Base-by-base conservation (phyloP, 2,329 filamentous ascomycete species). In the Ascochyta pisi region DNA sequence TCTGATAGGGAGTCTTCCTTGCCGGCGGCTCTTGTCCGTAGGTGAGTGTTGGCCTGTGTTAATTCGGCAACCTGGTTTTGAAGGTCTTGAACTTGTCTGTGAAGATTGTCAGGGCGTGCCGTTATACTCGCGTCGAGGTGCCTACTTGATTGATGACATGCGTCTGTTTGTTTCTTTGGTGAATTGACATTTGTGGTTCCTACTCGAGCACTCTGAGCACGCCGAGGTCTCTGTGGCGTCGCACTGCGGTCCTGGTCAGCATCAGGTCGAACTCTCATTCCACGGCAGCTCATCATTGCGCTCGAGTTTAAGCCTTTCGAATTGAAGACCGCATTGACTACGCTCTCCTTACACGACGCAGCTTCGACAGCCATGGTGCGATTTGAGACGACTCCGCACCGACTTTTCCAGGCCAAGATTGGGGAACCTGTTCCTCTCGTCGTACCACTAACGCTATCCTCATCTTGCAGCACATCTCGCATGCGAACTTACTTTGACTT, bases 81-180 rank as follows among this genome's bases (percentile, higher is more conserved):
- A 24, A 99, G 82, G 74, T 99, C 95, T 77, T 98, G 95, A 12
- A 98, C 91, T 81, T 97, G 95, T 74, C 84, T 86, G 42, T 33
- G 49, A 69, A 33, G 67, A 63, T 34, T 23, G 31, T 49, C 8
- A 50, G 54, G n/a, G 37, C 33, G 26, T 10, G 24, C 6, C 40
- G 12, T 16, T 7, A 22, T 23, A 3, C 22, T n/a, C 9, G 5
- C 1, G n/a, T 41, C 19, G 15, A 9, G 19, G 13, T 52, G 77
- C 82, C 68, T 76, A 86, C 85, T 98, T 99, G 79, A 98, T 98
- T 1, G 94, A 98, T 16, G 95, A 98, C 95, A 99, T 99, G 60
- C 95, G 87, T 56, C 95, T 86, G 75, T 99, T 99, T 12, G 95
- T 99, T 77, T 99, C 95, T 78, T 99, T 99, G 45, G 95, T 99